Evolutionary conservation across 768 basidiomycete species (phyloP).

Genomic region (Mycena venus): DNA sequence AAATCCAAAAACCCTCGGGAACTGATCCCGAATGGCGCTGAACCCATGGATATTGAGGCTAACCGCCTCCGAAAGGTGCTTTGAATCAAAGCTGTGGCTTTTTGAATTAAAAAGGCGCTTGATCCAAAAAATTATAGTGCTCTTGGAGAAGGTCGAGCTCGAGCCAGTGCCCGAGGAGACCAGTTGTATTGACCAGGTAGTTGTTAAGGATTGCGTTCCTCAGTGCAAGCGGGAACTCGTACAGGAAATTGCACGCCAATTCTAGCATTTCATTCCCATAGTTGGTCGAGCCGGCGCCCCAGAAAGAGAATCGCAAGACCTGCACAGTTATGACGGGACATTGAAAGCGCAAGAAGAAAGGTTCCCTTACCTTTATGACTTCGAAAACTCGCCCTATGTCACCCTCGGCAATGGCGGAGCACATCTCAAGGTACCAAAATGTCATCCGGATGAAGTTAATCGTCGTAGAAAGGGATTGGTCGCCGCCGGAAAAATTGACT

Average conservation of each 20-base stretch:
- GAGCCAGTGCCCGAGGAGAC: conserved; percentile 19
- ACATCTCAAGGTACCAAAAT: conserved; percentile 17
- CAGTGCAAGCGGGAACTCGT: conserved; percentile 23
- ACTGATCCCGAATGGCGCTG: not conserved
- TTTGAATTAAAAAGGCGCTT: conserved; percentile 28
- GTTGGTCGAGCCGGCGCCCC: conserved; percentile 32
- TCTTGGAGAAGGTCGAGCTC: conserved; percentile 35
- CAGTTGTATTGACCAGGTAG: conserved; percentile 34
- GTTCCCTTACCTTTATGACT: not conserved
- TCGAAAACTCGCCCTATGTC: no score
- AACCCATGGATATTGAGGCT: conserved; percentile 9
- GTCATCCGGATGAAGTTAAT: conserved; percentile 12
- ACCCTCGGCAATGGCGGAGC: conserved; percentile 15
- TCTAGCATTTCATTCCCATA: conserved; percentile 37
- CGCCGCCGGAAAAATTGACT: not conserved
- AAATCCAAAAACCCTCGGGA: conserved; percentile 8
- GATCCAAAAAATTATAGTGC: conserved; percentile 32
- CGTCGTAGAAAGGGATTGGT: not conserved
- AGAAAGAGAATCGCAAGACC: conserved; percentile 32
- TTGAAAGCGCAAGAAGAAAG: not conserved
- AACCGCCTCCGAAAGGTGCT: conserved; percentile 1
- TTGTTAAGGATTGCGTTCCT: conserved; percentile 31
- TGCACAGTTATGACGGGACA: not conserved
- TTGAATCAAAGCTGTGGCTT: conserved; percentile 14
- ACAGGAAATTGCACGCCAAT: conserved; percentile 33